These are phyloP conservation scores for Pisolithus orientalis DNA, from an alignment of 768 basidiomycete genomes.

Conservation along the genomic window DNA sequence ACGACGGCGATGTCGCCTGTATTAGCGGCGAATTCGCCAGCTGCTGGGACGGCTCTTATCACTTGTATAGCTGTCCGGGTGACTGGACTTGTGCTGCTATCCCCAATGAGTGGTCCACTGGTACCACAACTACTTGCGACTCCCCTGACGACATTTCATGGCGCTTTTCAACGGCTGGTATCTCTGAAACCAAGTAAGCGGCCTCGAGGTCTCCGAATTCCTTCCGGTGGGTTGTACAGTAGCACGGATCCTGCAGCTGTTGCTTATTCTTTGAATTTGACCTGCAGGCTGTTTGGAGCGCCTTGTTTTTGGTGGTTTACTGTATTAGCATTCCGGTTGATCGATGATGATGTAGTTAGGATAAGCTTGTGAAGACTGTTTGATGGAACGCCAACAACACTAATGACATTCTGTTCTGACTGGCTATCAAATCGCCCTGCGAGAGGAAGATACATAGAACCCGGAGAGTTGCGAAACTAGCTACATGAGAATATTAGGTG, in stretches of 20 bases:
- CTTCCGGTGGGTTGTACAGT: background rate
- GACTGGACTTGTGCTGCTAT: conserved; percentile 8
- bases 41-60: conserved; percentile 6
- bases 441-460: too few species aligned
- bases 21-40: conserved; percentile 5
- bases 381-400: conserved; percentile 1
- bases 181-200: background rate
- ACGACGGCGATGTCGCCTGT: conserved; percentile 6
- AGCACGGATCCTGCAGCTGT: background rate
- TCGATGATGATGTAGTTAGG: background rate
- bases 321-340: background rate
- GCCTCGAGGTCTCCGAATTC: background rate
- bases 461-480: too few species aligned
- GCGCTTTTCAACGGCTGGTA: conserved; percentile 6
- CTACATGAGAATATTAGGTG: too few species aligned
- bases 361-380: conserved; percentile 1
- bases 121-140: conserved; percentile 8
- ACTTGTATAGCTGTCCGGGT: conserved; percentile 1
- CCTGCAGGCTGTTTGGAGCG: too few species aligned
- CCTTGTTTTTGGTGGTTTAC: background rate
- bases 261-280: too few species aligned
- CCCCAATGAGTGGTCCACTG: conserved; percentile 7
- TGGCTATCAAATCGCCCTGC: background rate
- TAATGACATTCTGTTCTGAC: conserved; percentile 6
- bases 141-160: conserved; percentile 2